Evolutionary conservation across 2,329 filamentous ascomycete genomes (phyloP).

Genomic region (Bimuria novae-zelandiae): DNA sequence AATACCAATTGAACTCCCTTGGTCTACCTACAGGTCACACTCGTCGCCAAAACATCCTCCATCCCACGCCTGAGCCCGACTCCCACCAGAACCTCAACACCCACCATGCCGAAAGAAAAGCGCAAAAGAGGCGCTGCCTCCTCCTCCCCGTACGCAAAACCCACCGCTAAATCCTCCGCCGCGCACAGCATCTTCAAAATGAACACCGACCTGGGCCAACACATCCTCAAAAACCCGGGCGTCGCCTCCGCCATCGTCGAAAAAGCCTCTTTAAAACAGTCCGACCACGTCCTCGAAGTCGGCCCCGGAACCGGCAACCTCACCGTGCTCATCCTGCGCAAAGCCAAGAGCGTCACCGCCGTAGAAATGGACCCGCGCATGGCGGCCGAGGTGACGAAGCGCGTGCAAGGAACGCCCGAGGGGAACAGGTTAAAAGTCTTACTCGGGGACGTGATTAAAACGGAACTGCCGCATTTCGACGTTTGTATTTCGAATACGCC

Average conservation of each 20-base stretch:
- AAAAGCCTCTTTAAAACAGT: constrained; percentile 89
- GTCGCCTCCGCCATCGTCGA: constrained; percentile 81
- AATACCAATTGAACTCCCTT: no score
- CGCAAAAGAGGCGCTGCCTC: constrained; percentile 41
- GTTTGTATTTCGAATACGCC: constrained; percentile 79
- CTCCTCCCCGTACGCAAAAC: constrained; percentile 51
- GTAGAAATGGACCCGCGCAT: constrained; percentile 96
- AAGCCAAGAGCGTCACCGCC: constrained; percentile 80
- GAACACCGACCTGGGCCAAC: constrained; percentile 87
- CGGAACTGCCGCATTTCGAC: constrained; percentile 77
- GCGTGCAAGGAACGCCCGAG: constrained; percentile 86
- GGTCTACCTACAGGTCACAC: no score
- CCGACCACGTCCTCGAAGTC: constrained; percentile 85
- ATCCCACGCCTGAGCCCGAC: no score
- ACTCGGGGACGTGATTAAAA: constrained; percentile 90
- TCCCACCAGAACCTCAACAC: no score
- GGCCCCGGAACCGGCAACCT: constrained; percentile 89
- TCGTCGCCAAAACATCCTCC: no score
- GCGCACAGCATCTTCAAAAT: constrained; percentile 94
- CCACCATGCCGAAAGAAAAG: constrained; percentile 54
- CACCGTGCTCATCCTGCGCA: constrained; percentile 85
- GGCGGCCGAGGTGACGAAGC: constrained; percentile 92
- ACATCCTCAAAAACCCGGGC: constrained; percentile 91
- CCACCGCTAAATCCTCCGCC: constrained; percentile 53
- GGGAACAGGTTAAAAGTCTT: constrained; percentile 80